Conservation (phyloP, 2,329 filamentous ascomycete species). For the Biscogniauxia marginata region DNA sequence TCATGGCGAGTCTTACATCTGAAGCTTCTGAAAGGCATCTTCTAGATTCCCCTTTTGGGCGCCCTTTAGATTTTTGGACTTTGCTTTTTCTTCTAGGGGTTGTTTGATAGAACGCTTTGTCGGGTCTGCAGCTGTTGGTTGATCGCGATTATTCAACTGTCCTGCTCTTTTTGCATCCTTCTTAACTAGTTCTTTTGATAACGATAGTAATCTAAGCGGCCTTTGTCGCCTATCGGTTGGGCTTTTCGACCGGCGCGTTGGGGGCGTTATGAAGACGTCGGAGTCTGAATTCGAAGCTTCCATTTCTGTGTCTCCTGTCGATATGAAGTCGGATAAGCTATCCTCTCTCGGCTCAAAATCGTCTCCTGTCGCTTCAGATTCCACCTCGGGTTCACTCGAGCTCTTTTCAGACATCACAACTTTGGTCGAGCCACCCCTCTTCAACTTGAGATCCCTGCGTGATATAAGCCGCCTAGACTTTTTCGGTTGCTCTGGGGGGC, state of each 20-base stretch:
- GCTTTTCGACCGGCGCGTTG: constrained; percentile 18
- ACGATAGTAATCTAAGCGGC: constrained; percentile 20
- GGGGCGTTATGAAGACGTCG: constrained; percentile 17
- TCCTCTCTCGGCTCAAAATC: constrained; percentile 13
- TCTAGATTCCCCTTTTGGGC: constrained; percentile 23
- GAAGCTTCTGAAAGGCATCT: constrained; percentile 32
- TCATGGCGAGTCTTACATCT: constrained; percentile 25
- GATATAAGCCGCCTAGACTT: constrained; percentile 10
- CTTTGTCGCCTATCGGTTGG: constrained; percentile 16
- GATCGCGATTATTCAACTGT: constrained; percentile 1
- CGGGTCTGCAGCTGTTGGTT: constrained; percentile 3
- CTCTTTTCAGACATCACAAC: neutral
- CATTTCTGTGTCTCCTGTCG: constrained; percentile 6
- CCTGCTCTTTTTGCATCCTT: constrained; percentile 9
- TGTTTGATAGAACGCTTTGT: constrained; percentile 15
- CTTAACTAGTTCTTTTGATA: constrained; percentile 16
- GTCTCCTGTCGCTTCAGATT: constrained; percentile 7
- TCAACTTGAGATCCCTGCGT: constrained; percentile 7
- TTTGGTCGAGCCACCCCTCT: neutral
- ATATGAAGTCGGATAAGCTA: constrained; percentile 24
- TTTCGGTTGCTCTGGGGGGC: constrained; percentile 11
- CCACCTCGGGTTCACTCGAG: constrained; percentile 14
- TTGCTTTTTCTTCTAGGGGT: constrained; percentile 2
- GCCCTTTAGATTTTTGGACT: constrained; percentile 13
- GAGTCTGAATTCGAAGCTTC: constrained; percentile 19